These are phyloP conservation scores for Serendipita indica DNA, from an alignment of 768 basidiomycete genomes.

Conservation along the genomic window DNA sequence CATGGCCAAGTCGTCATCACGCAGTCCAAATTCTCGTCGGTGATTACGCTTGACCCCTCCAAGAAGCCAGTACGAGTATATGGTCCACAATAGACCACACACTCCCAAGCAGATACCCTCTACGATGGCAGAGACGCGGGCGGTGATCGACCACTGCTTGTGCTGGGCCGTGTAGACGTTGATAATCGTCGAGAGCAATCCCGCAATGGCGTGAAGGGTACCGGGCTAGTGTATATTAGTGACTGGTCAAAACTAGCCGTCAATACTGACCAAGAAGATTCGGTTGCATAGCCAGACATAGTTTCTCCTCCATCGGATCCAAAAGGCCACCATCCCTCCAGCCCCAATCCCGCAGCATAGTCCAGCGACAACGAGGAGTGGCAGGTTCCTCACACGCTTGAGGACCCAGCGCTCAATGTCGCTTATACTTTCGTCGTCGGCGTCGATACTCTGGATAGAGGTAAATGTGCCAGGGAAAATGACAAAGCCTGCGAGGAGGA, in stretches of 20 bases:
- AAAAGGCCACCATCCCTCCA: constrained; percentile 40
- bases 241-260: neutral
- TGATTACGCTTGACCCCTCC: neutral
- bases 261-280: constrained; percentile 30
- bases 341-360: constrained; percentile 40
- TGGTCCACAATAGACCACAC: constrained; percentile 28
- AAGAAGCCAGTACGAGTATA: constrained; percentile 45
- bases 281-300: constrained; percentile 45
- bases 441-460: constrained; percentile 27
- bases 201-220: constrained; percentile 39
- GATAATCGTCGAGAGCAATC: constrained; percentile 39
- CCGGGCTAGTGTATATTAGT: constrained; percentile 31
- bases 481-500: constrained; percentile 45
- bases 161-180: constrained; percentile 36
- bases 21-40: neutral
- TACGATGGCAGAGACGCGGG: constrained; percentile 34
- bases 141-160: constrained; percentile 30
- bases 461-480: constrained; percentile 49
- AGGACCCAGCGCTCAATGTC: neutral
- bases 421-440: constrained; percentile 29
- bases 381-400: constrained; percentile 5
- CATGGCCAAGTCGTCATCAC: neutral
- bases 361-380: constrained; percentile 35
- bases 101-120: constrained; percentile 28
- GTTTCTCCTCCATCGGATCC: constrained; percentile 45